These are phyloP conservation scores for Crucihimalaya himalaica DNA, from an alignment of 345 rosid species.

Conservation along the genomic window DNA sequence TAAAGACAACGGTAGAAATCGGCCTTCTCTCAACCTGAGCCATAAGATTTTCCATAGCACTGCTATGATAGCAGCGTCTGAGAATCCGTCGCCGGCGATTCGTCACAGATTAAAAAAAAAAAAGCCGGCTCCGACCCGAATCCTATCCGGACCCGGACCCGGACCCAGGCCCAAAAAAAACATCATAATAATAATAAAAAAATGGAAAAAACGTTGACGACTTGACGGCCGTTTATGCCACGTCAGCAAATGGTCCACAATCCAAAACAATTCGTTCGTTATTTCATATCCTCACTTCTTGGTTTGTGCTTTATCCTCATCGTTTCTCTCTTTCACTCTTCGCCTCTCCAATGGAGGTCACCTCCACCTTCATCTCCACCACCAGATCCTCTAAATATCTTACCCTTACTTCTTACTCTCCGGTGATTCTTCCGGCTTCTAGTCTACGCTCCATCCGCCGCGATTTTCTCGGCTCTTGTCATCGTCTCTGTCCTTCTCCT, in stretches of 20 bases:
- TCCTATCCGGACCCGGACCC: background rate
- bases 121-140: slow-evolving; percentile 13
- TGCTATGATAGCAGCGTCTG: slow-evolving; percentile 43
- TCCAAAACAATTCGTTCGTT: slow-evolving; percentile 36
- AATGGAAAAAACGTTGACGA: slow-evolving; percentile 25
- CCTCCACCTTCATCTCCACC: slow-evolving; percentile 48
- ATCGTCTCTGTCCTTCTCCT: slow-evolving; percentile 51
- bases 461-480: slow-evolving; percentile 58
- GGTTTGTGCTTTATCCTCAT: slow-evolving; percentile 34
- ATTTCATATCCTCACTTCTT: slow-evolving; percentile 33
- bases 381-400: slow-evolving; percentile 46
- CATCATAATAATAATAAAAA: too few relatives aligned
- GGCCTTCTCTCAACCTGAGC: slow-evolving; percentile 43
- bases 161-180: background rate
- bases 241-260: slow-evolving; percentile 36
- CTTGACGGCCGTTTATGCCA: slow-evolving; percentile 43
- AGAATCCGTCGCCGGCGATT: slow-evolving; percentile 52
- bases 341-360: slow-evolving; percentile 50
- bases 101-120: background rate
- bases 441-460: slow-evolving; percentile 43
- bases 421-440: slow-evolving; percentile 40
- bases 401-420: slow-evolving; percentile 39
- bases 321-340: slow-evolving; percentile 28
- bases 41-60: slow-evolving; percentile 41
- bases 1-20: slow-evolving; percentile 59